Evolutionary conservation across 1,139 yeast species (phyloP).

Genomic region (Saccharomyces hybrid): DNA sequence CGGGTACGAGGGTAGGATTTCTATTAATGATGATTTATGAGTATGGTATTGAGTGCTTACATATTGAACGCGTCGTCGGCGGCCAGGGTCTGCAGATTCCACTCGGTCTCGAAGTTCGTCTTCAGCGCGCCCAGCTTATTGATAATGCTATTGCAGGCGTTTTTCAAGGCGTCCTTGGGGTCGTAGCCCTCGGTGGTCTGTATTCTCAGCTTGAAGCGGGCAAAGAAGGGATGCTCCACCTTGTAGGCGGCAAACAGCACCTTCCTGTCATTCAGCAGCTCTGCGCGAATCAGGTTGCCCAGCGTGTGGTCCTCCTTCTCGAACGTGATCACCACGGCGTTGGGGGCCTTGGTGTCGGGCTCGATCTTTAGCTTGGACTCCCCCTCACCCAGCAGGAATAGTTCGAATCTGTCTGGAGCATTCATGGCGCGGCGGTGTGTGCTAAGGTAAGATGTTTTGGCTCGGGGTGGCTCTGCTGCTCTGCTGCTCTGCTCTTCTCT

Average conservation of each 20-base stretch:
- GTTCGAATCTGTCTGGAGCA: slow-evolving; percentile 98
- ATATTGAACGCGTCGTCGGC: slow-evolving; percentile 37
- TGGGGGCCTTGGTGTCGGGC: slow-evolving; percentile 93
- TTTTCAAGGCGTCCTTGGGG: slow-evolving; percentile 82
- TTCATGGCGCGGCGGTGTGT: slow-evolving; percentile 47
- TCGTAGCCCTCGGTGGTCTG: slow-evolving; percentile 94
- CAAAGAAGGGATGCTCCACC: slow-evolving; percentile 95
- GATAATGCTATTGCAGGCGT: slow-evolving; percentile 80
- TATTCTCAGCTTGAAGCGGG: slow-evolving; percentile 84
- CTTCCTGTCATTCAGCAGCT: slow-evolving; percentile 73
- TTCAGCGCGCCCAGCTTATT: slow-evolving; percentile 68
- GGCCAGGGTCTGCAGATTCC: slow-evolving; percentile 81
- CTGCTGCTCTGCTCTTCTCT: neutral
- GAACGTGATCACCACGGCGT: slow-evolving; percentile 84
- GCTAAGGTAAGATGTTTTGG: neutral
- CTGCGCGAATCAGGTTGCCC: slow-evolving; percentile 82
- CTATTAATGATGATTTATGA: neutral
- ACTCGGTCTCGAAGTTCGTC: slow-evolving; percentile 78
- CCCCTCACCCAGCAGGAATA: slow-evolving; percentile 92
- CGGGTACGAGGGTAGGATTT: too few relatives aligned
- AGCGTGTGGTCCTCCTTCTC: slow-evolving; percentile 97
- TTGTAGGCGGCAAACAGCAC: slow-evolving; percentile 95
- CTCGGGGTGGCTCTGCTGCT: neutral
- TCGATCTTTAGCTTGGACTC: slow-evolving; percentile 82
- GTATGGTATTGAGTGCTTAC: neutral